Conservation (phyloP, 2,329 filamentous ascomycete genomes). For the Lachnellula hyalina region DNA sequence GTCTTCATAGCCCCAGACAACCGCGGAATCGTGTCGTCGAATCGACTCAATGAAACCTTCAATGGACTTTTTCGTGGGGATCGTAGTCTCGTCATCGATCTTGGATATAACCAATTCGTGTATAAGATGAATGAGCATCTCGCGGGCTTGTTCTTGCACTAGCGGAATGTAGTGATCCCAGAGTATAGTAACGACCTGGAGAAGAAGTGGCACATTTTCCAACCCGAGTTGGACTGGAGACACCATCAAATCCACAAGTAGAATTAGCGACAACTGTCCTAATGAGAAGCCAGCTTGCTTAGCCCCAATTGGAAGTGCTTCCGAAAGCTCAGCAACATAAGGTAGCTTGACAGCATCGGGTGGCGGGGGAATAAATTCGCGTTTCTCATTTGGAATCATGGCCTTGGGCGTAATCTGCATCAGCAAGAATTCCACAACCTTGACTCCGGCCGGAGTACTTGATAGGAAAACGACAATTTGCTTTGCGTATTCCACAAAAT, state of each 20-base stretch:
- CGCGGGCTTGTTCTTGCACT: conserved; percentile 92
- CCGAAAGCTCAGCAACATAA: conserved; percentile 80
- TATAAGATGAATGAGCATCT: conserved; percentile 97
- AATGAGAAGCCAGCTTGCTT: conserved; percentile 89
- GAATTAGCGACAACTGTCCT: conserved; percentile 85
- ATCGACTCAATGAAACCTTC: conserved; percentile 86
- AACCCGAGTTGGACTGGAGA: conserved; percentile 75
- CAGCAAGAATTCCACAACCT: conserved; percentile 89
- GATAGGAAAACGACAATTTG: conserved; percentile 97
- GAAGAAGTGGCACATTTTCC: conserved; percentile 76
- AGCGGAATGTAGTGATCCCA: conserved; percentile 97
- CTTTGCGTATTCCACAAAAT: conserved; percentile 96
- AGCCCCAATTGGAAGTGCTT: conserved; percentile 78
- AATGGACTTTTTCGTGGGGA: conserved; percentile 63
- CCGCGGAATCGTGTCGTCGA: conserved; percentile 73
- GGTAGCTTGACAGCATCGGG: conserved; percentile 71
- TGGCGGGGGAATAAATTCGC: conserved; percentile 61
- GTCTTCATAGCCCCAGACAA: conserved; percentile 93
- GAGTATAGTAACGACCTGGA: conserved; percentile 87
- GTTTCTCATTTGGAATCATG: conserved; percentile 92
- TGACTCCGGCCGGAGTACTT: conserved; percentile 75
- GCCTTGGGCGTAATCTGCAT: conserved; percentile 88
- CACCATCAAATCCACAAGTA: conserved; percentile 94
- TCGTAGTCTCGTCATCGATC: conserved; percentile 64
- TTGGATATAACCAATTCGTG: conserved; percentile 84